These are phyloP conservation scores for Gliomastix tumulicola DNA, from an alignment of 2,329 filamentous ascomycete genomes.

Conservation along the genomic window DNA sequence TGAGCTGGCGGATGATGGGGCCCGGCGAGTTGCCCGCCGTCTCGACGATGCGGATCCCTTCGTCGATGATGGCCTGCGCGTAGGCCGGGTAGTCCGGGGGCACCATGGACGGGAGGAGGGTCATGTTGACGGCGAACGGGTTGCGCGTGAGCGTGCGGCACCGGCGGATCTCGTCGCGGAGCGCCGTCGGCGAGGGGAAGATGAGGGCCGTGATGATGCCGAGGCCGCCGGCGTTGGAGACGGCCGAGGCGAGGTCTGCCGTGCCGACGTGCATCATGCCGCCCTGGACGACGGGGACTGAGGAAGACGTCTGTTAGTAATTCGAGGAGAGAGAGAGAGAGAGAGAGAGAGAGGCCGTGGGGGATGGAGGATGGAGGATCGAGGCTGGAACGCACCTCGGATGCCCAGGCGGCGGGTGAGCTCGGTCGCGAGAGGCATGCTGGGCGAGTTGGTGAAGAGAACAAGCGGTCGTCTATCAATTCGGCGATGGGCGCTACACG, in stretches of 20 bases:
- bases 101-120: conserved; percentile 80
- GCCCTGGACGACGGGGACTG: conserved; percentile 77
- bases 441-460: too few relatives aligned
- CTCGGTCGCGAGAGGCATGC: conserved; percentile 51
- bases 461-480: too few relatives aligned
- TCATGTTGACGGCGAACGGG: conserved; percentile 92
- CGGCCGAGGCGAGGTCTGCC: conserved; percentile 69
- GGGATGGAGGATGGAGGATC: not conserved
- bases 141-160: conserved; percentile 72
- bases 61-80: conserved; percentile 86
- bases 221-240: conserved; percentile 75
- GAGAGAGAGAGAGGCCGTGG: not conserved
- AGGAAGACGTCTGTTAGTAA: not conserved
- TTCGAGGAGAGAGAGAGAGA: not conserved
- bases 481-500: too few relatives aligned
- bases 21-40: conserved; percentile 85
- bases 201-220: conserved; percentile 84
- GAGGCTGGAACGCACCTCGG: conserved; percentile 25
- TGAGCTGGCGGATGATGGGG: conserved; percentile 83
- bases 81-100: conserved; percentile 91
- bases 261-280: conserved; percentile 86
- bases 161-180: conserved; percentile 86
- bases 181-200: conserved; percentile 83
- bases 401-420: conserved; percentile 53
- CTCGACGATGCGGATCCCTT: conserved; percentile 86